Evolutionary conservation across 176 grass and related monocot genomes (phyloP).

Genomic region (Cenchrus americanus): DNA sequence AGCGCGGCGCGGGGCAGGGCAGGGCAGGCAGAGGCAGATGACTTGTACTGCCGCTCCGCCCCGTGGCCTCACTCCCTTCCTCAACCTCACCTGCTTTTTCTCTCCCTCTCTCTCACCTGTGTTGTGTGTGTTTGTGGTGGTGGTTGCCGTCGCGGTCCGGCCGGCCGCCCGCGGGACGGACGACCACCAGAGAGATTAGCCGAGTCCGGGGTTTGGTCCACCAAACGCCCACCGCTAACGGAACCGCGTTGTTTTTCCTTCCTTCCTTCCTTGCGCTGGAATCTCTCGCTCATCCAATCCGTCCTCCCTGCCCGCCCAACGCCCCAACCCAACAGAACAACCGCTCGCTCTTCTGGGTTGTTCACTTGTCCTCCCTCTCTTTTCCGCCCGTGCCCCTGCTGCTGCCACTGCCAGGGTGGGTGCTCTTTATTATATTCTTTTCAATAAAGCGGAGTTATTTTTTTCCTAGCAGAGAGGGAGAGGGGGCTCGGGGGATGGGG

Average conservation of each 20-base stretch:
- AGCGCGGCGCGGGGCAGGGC: neutral
- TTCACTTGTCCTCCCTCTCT: neutral
- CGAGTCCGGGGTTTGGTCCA: constrained; percentile 47
- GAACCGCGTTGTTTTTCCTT: constrained; percentile 38
- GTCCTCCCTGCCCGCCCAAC: neutral
- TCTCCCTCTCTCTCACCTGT: neutral
- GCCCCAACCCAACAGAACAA: neutral
- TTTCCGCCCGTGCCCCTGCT: neutral
- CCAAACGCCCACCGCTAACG: constrained; percentile 56
- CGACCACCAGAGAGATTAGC: no score
- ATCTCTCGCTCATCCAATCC: neutral
- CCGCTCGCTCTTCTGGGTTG: neutral
- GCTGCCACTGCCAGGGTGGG: neutral
- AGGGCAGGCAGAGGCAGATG: no score
- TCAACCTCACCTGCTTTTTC: neutral
- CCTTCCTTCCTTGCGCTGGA: no score
- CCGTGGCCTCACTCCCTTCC: neutral
- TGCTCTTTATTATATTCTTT: constrained; percentile 6
- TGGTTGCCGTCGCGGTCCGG: constrained; percentile 39
- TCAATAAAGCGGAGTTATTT: neutral
- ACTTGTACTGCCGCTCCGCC: neutral
- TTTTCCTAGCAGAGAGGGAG: neutral
- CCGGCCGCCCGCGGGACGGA: neutral
- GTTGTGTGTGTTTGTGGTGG: neutral
- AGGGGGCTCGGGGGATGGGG: neutral